Evolutionary conservation across 2,329 filamentous ascomycete genomes (phyloP), one percentile per base, ranked within the genome.

Genomic region (Cyphellophora attinorum): DNA sequence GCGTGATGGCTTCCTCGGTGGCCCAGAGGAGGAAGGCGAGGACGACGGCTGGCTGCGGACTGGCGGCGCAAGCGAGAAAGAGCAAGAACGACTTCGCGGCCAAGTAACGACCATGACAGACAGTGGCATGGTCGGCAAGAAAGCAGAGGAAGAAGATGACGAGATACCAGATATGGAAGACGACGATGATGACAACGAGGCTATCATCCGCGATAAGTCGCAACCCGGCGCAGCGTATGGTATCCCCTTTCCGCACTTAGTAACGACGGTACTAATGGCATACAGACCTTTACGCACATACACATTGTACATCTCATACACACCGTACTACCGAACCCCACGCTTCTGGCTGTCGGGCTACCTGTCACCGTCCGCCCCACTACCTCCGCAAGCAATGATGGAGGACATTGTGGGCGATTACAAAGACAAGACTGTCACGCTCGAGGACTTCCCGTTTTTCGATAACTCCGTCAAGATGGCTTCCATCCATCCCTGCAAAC

Each of bases 91-190:
- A 31, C 79, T 82, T 61, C 79, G 79, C 15, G 70, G 74, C 49
- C 85, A 94, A 58, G 85, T 95, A 27, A 70, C 84, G 49, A 93
- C 88, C 0, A 78, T 95, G 15, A 88, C 93, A 53, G 86, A 94
- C 51, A 79, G 81, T 15, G 89, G 88, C 16, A 89, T 91, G 52
- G 68, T 93, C 29, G 85, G 81, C 11, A 84, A 88, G 38, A 69
- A 74, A 37, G 79, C 79, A 33, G 71, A 76, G 19, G 66, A 65
- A 8, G 72, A 83, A 4, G 73, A 78, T 17, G 76, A 79, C 29
- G 89, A 95, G 51, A 95, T 96, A 42, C 89, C 88, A 0, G 89
- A 96, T 55, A 96, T 96, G 86, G 91, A 96, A 55, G 91, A 96
- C 44, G 89, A 96, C 38, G 89, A 85, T 42, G 82, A 96, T 46